Percentiles rank a stretch among this genome's conserved stretches.
These are phyloP conservation scores for Mesostigma viride DNA, from an alignment of 139 green algal genomes.

Conservation along the genomic window DNA sequence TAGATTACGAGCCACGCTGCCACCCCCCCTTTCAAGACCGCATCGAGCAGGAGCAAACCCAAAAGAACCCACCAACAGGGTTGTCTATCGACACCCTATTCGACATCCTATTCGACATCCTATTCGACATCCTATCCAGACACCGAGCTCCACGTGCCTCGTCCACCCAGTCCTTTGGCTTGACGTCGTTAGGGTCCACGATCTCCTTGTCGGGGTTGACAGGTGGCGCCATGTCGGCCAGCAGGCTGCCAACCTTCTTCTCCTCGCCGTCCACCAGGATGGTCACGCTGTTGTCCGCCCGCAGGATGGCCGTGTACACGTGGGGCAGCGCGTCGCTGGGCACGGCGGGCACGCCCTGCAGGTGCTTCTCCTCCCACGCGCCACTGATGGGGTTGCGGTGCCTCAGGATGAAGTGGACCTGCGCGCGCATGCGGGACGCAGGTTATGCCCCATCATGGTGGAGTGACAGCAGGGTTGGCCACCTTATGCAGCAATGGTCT, in stretches of 20 bases:
- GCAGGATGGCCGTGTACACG: constrained; percentile 43
- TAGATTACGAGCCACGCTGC: too few species aligned
- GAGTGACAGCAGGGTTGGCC: constrained; percentile 28
- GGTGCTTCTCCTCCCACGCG: constrained; percentile 82
- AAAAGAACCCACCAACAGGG: too few species aligned
- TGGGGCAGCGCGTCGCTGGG: constrained; percentile 31
- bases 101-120: too few species aligned
- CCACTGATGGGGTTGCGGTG: constrained; percentile 73
- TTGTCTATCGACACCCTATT: too few species aligned
- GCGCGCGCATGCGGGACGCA: too few species aligned
- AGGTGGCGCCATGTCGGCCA: constrained; percentile 39
- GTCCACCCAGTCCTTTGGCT: constrained; percentile 47
- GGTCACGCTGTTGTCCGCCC: constrained; percentile 37
- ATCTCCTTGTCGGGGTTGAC: constrained; percentile 41
- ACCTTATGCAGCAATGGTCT: too few species aligned
- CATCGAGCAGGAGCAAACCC: too few species aligned
- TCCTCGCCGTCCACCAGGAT: constrained; percentile 36
- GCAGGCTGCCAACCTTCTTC: constrained; percentile 27
- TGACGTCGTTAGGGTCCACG: constrained; percentile 40
- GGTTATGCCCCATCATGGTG: background rate
- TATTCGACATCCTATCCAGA: background rate
- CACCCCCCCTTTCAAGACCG: too few species aligned
- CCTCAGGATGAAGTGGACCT: constrained; percentile 85
- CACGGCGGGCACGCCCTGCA: constrained; percentile 54
- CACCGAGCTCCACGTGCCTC: background rate